These are phyloP conservation scores for Picocystis salinarum DNA, from an alignment of 139 green algal genomes.

Conservation along the genomic window DNA sequence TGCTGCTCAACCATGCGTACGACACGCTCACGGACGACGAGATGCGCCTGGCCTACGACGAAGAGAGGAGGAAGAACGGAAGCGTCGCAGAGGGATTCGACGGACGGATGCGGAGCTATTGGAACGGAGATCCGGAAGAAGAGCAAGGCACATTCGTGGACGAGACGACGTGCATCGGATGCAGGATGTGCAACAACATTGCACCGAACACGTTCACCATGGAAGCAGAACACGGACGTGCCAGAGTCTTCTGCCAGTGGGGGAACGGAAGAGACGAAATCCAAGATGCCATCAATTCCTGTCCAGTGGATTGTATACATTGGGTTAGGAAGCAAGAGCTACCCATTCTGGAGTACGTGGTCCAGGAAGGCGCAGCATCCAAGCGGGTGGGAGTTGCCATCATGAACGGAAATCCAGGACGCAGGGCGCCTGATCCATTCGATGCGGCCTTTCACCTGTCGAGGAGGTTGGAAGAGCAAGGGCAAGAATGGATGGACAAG, in stretches of 20 bases:
- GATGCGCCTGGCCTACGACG: constrained; percentile 1
- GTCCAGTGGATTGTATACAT: constrained; percentile 19
- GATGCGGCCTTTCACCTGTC: no score
- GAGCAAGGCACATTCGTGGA: constrained; percentile 13
- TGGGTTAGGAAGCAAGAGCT: constrained; percentile 27
- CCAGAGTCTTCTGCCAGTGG: constrained; percentile 6
- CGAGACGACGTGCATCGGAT: constrained; percentile 18
- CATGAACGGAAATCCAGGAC: no score
- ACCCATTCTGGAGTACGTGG: constrained; percentile 28
- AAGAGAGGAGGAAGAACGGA: not conserved
- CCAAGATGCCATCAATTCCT: constrained; percentile 16
- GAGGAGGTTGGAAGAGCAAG: no score
- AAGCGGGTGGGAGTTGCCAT: no score
- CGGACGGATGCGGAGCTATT: not conserved
- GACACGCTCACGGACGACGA: constrained; percentile 3
- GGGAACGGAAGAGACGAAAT: constrained; percentile 6
- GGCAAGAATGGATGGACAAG: no score
- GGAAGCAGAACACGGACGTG: constrained; percentile 14
- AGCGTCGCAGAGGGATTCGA: not conserved
- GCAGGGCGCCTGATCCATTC: no score
- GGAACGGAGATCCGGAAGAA: constrained; percentile 1
- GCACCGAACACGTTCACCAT: constrained; percentile 12
- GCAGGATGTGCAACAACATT: constrained; percentile 15
- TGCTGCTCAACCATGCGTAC: constrained; percentile 3
- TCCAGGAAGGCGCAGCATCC: no score